A percentile compares a stretch with the other conserved stretches of the same genome.
Conservation (phyloP, 192 early-diverging fungal genomes). For the Linnemannia exigua region DNA sequence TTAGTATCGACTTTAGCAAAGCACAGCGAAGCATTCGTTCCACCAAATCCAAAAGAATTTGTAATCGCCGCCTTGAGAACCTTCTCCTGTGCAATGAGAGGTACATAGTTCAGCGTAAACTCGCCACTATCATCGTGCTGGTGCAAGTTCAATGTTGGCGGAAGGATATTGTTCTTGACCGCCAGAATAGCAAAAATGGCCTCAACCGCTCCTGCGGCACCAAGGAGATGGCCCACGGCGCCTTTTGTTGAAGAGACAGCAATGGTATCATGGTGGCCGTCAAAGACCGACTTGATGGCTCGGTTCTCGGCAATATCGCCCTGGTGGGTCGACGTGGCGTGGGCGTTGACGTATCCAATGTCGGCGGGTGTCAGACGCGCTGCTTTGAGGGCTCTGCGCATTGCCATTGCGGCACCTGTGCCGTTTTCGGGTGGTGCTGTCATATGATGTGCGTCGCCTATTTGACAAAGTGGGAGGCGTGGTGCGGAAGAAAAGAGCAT, state of each 20-base stretch:
- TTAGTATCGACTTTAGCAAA: slow-evolving; percentile 66
- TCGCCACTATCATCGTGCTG: slow-evolving; percentile 69
- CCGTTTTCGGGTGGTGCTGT: slow-evolving; percentile 93
- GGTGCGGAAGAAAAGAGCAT: background rate
- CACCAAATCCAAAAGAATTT: slow-evolving; percentile 96
- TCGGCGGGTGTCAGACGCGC: slow-evolving; percentile 71
- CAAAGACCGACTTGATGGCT: slow-evolving; percentile 88
- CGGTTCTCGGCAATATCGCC: slow-evolving; percentile 90
- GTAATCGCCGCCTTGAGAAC: slow-evolving; percentile 78
- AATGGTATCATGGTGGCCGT: slow-evolving; percentile 58
- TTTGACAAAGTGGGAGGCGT: background rate
- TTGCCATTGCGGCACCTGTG: slow-evolving; percentile 87
- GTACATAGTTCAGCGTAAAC: slow-evolving; percentile 89
- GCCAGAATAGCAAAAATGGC: slow-evolving; percentile 90
- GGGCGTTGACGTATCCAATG: slow-evolving; percentile 93
- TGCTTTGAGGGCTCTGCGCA: slow-evolving; percentile 81
- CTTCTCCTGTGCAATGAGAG: slow-evolving; percentile 73
- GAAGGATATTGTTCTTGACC: slow-evolving; percentile 80
- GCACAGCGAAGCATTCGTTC: slow-evolving; percentile 80
- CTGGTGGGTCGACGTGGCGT: slow-evolving; percentile 89
- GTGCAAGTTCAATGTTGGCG: slow-evolving; percentile 89
- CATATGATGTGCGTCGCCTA: slow-evolving; percentile 92
- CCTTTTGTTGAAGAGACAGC: slow-evolving; percentile 94
- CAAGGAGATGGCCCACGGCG: slow-evolving; percentile 94
- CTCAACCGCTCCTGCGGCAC: slow-evolving; percentile 95